Conservation (phyloP, 345 rosid genomes). For the Ceriops decandra region DNA sequence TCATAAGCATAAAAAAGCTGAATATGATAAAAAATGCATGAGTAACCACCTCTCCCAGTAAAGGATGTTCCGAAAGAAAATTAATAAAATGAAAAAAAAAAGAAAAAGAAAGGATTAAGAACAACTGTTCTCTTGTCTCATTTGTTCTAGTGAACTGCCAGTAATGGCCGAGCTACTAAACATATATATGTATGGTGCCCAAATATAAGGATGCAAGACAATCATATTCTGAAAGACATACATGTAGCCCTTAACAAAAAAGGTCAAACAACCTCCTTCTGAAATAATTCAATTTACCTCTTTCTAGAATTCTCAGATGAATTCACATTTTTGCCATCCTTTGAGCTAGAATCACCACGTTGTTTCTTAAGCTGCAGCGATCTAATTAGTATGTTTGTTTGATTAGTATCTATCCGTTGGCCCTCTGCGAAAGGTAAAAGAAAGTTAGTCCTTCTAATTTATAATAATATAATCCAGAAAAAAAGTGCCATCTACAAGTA, state of each 20-base stretch:
- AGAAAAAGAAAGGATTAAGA: not conserved
- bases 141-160: not conserved
- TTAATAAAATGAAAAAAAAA: not conserved
- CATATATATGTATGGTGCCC: not conserved
- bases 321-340: conserved; percentile 47
- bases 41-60: not conserved
- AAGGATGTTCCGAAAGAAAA: not conserved
- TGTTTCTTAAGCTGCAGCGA: conserved; percentile 72
- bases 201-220: not conserved
- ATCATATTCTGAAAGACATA: not conserved
- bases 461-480: conserved; percentile 10
- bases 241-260: not conserved
- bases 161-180: not conserved
- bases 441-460: conserved; percentile 19
- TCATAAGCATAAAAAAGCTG: not conserved
- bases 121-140: not conserved
- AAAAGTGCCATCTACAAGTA: not conserved
- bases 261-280: conserved; percentile 8
- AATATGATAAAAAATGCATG: conserved; percentile 4
- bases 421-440: conserved; percentile 43
- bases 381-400: conserved; percentile 84
- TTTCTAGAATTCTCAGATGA: conserved; percentile 64
- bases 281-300: conserved; percentile 42
- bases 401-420: conserved; percentile 81
- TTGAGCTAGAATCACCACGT: conserved; percentile 57